Percentiles rank a stretch among this genome's conserved stretches.
Conservation (phyloP, 257 asterid genomes). For the Nicotiana attenuata region DNA sequence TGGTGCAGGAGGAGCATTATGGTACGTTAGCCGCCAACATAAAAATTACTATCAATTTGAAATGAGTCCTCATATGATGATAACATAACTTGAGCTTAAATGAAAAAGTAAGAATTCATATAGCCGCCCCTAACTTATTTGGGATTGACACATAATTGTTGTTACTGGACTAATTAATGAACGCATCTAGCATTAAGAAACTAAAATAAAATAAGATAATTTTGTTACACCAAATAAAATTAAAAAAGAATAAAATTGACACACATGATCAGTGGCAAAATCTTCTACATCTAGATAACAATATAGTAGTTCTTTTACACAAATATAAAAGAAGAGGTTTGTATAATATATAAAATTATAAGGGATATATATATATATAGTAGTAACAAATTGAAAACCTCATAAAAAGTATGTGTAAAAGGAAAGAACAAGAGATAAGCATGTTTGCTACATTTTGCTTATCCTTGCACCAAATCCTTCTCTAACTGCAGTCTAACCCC, state of each 20-base stretch:
- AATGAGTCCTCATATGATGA: no score
- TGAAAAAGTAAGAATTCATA: no score
- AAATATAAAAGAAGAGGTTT: background rate
- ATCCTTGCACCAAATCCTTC: conserved; percentile 9
- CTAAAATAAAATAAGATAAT: background rate
- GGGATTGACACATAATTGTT: no score
- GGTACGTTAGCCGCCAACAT: no score
- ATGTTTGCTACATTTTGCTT: background rate
- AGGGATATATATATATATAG: background rate
- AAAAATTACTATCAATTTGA: no score
- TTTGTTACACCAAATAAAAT: background rate
- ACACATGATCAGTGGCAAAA: background rate
- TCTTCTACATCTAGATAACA: background rate
- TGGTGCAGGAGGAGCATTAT: no score
- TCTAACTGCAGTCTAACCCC: conserved; percentile 10
- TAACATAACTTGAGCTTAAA: no score
- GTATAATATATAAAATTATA: background rate
- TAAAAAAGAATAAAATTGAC: background rate
- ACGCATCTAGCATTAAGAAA: background rate
- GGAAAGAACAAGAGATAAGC: background rate
- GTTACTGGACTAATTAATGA: background rate
- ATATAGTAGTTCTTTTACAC: background rate
- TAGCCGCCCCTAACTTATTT: no score
- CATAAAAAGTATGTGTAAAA: background rate
- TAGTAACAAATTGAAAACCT: background rate